phyloP scores from a whole-genome alignment of 305 asterid species.

The Withania somnifera region DNA sequence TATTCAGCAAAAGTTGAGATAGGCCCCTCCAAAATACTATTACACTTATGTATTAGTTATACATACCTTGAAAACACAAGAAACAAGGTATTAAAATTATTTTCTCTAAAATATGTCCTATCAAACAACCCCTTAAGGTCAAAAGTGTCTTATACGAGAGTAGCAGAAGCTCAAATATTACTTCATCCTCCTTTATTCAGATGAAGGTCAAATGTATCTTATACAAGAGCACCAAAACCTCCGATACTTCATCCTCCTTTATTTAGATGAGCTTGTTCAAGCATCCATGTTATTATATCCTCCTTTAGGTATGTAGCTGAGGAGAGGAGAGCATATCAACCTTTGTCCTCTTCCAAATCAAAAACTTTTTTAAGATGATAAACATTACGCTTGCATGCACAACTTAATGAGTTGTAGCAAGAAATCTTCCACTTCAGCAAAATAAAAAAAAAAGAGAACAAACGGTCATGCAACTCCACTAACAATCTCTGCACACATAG shows the following conservation, averaged over 20 bases:
- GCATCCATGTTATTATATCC: background rate
- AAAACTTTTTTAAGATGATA: background rate
- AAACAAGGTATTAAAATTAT: background rate
- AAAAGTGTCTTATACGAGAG: background rate
- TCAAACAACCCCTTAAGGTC: background rate
- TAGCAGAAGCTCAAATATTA: background rate
- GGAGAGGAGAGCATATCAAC: background rate
- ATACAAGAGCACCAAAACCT: background rate
- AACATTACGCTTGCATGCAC: background rate
- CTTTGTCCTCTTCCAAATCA: background rate
- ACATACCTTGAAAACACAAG: background rate
- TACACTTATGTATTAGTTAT: background rate
- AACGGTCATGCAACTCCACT: background rate
- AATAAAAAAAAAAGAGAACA: background rate
- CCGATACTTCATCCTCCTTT: background rate
- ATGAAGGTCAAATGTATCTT: background rate
- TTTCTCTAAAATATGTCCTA: background rate
- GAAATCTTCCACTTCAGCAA: background rate
- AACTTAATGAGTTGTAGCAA: background rate
- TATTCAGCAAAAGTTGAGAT: background rate
- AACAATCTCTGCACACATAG: background rate
- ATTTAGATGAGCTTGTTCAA: background rate
- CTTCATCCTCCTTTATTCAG: background rate
- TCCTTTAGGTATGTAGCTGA: background rate
- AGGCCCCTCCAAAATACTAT: background rate